These are phyloP conservation scores for Vaucheria bursata DNA, from an alignment of 352 stramenopile genomes.

Conservation along the genomic window DNA sequence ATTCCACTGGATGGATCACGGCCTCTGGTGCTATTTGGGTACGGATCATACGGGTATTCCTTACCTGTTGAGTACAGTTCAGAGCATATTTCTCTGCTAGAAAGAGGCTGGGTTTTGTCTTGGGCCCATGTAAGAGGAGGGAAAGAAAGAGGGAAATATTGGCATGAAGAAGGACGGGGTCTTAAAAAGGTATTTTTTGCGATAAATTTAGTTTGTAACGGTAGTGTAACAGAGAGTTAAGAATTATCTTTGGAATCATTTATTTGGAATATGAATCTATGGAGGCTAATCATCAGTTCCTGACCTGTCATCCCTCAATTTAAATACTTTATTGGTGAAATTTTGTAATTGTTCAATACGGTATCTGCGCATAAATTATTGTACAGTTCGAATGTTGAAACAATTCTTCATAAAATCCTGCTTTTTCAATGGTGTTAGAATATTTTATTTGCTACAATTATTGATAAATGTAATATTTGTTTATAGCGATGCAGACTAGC, in stretches of 20 bases:
- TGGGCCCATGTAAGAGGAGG: conserved; percentile 76
- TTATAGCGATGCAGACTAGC: too few species aligned
- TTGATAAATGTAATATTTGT: too few species aligned
- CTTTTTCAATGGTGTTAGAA: too few species aligned
- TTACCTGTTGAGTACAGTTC: conserved; percentile 72
- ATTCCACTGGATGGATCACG: neutral
- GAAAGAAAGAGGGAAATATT: conserved; percentile 68
- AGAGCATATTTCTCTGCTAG: conserved; percentile 66
- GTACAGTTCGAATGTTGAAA: too few species aligned
- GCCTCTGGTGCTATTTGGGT: conserved; percentile 39
- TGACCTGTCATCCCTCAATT: neutral
- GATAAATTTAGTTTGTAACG: too few species aligned
- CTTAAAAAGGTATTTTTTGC: conserved; percentile 56
- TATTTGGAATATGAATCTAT: neutral
- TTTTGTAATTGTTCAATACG: too few species aligned
- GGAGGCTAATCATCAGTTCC: neutral
- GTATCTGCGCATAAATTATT: too few species aligned
- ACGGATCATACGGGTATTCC: conserved; percentile 75
- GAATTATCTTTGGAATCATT: neutral
- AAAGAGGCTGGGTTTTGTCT: conserved; percentile 73
- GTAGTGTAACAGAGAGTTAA: neutral
- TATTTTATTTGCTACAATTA: too few species aligned
- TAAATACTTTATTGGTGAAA: neutral
- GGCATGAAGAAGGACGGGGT: conserved; percentile 69
- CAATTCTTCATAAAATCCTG: too few species aligned